phyloP scores from a whole-genome alignment of 805 yeast genomes.

The Schwanniomyces yamadae region DNA sequence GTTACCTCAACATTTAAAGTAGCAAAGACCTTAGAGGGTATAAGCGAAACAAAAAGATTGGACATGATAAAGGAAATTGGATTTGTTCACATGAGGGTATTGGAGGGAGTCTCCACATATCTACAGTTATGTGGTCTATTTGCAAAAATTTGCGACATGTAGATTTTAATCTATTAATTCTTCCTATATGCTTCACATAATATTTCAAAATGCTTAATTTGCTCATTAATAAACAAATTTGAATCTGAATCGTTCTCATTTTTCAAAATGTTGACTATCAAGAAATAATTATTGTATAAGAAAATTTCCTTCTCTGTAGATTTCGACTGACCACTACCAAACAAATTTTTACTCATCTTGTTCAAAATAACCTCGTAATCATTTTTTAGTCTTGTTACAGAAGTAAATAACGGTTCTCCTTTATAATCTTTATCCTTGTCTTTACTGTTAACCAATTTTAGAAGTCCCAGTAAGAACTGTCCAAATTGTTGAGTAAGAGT shows the following conservation, averaged over 20 bases:
- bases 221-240: slow-evolving; percentile 32
- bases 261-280: slow-evolving; percentile 56
- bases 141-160: slow-evolving; percentile 50
- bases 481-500: slow-evolving; percentile 79
- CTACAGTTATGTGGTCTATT: slow-evolving; percentile 83
- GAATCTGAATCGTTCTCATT: slow-evolving; percentile 29
- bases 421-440: slow-evolving; percentile 27
- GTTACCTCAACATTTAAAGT: slow-evolving; percentile 89
- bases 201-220: slow-evolving; percentile 36
- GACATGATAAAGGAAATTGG: slow-evolving; percentile 87
- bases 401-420: slow-evolving; percentile 72
- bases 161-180: slow-evolving; percentile 7
- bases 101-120: slow-evolving; percentile 90
- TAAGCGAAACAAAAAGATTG: slow-evolving; percentile 67
- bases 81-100: slow-evolving; percentile 82
- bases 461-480: slow-evolving; percentile 64
- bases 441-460: slow-evolving; percentile 46
- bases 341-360: slow-evolving; percentile 53
- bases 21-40: slow-evolving; percentile 67
- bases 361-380: slow-evolving; percentile 81
- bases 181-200: slow-evolving; percentile 43
- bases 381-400: slow-evolving; percentile 66
- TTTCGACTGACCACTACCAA: slow-evolving; percentile 31
- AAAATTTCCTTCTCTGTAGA: slow-evolving; percentile 62
- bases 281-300: slow-evolving; percentile 67